Evolutionary conservation across 2,329 filamentous ascomycete genomes (phyloP), one percentile per base, ranked within the genome.

Genomic region (Ascochyta clinopodiicola): DNA sequence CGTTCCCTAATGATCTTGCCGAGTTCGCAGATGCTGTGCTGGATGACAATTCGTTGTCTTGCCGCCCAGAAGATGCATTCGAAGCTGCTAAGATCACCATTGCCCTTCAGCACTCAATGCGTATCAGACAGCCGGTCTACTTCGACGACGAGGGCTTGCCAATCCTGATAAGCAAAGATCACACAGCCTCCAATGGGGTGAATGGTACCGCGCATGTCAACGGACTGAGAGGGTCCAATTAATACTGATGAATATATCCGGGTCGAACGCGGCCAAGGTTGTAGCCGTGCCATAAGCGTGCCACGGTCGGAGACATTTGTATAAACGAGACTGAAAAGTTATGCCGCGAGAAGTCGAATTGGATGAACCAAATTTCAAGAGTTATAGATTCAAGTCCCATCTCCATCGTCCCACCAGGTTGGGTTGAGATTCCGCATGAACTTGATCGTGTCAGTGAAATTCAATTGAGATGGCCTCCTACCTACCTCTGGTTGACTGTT

Each of bases 21-120:
- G 39, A 42, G 39, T 42, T 42, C 19, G 39, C 39, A 29, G 24
- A 6, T 29, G 39, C 39, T 29, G 39, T 42, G 2, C 39, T 42
- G 39, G 39, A 42, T n/a, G 39, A 42, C 6, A 46, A 32, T 24
- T 40, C 52, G 7, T 21, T 56, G 15, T 50, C 45, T 36, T 50
- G 52, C 45, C 24, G 17, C 6, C 43, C 46, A 27, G 46, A 56
- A 25, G 52, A 56, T 50, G 52, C 52, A 15, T 51, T 43, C 15
- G 52, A 56, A 32, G 52, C 46, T 17, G 52, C 43, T 15, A 51
- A 56, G 35, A 56, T 56, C 12, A 38, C 43, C 15, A 56, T 42
- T 24, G 52, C 52, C 2, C 37, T 51, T 3, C 52, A 56, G 19
- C 39, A 56, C 24, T 56, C 52, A 19, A 44, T 48, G 24, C 45